Percentiles rank a stretch among this genome's conserved stretches.
Conservation (phyloP, 805 yeast genomes). For the Metschnikowia vanudenii region DNA sequence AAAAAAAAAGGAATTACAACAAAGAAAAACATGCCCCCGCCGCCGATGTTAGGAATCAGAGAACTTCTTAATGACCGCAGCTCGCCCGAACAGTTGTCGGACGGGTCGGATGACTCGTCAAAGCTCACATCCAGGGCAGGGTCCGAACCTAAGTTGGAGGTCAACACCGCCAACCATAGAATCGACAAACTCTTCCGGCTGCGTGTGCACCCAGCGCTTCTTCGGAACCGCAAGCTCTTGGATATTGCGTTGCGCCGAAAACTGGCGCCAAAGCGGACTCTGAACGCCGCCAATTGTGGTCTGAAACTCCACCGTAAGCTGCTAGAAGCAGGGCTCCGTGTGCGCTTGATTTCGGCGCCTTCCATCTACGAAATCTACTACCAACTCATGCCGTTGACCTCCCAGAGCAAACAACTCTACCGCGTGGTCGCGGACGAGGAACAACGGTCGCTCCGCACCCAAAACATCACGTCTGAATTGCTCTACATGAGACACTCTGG, state of each 20-base stretch:
- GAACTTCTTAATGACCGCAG: slow-evolving; percentile 20
- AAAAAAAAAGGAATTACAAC: background rate
- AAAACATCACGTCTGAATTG: slow-evolving; percentile 11
- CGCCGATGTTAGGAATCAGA: slow-evolving; percentile 20
- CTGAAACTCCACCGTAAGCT: slow-evolving; percentile 42
- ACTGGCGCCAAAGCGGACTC: slow-evolving; percentile 20
- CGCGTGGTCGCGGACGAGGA: slow-evolving; percentile 6
- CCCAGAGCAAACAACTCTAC: slow-evolving; percentile 20
- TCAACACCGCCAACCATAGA: slow-evolving; percentile 10
- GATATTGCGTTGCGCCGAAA: slow-evolving; percentile 37
- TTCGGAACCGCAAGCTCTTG: slow-evolving; percentile 21
- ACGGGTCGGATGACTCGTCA: slow-evolving; percentile 8
- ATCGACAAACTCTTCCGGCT: slow-evolving; percentile 16
- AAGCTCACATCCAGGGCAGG: slow-evolving; percentile 7
- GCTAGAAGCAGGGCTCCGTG: slow-evolving; percentile 50
- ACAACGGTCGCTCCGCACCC: slow-evolving; percentile 5
- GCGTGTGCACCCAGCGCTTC: slow-evolving; percentile 17
- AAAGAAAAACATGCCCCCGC: slow-evolving; percentile 4
- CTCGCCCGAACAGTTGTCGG: slow-evolving; percentile 6
- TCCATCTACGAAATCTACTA: slow-evolving; percentile 45
- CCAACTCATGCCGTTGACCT: slow-evolving; percentile 37
- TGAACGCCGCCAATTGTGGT: slow-evolving; percentile 13
- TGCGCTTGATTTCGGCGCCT: slow-evolving; percentile 48
- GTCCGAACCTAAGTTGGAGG: slow-evolving; percentile 10
- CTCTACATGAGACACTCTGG: slow-evolving; percentile 1